Conservation (phyloP, 345 rosid genomes). For the Eucalyptus sp. region DNA sequence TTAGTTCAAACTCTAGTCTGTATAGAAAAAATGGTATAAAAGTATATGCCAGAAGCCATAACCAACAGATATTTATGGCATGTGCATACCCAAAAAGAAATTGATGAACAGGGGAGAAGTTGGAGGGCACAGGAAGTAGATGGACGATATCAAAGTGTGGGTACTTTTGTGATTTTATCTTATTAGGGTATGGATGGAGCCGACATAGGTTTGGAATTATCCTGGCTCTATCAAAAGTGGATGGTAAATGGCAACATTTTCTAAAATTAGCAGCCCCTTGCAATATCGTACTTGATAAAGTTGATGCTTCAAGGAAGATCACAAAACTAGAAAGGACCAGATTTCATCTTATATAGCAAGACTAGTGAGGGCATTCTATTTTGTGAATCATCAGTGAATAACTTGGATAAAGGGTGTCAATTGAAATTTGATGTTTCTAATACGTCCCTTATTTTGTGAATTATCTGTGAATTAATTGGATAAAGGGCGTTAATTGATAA, state of each 20-base stretch:
- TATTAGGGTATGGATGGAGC: background rate
- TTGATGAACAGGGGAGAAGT: background rate
- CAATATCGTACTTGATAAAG: background rate
- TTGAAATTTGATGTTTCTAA: background rate
- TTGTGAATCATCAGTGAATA: background rate
- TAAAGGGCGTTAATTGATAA: background rate
- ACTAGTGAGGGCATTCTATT: background rate
- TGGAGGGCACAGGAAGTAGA: background rate
- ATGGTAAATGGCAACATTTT: background rate
- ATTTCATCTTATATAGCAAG: background rate
- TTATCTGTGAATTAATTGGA: background rate
- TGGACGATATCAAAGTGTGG: background rate
- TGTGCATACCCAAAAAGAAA: background rate
- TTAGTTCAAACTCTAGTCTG: background rate
- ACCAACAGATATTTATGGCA: background rate
- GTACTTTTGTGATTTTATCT: background rate
- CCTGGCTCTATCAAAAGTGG: background rate
- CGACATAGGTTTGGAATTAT: background rate
- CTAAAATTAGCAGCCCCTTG: background rate
- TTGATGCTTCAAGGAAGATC: background rate
- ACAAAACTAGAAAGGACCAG: background rate
- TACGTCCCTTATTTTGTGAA: background rate
- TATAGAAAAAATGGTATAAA: background rate
- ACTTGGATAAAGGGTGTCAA: background rate
- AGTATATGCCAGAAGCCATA: background rate